Percentiles rank a stretch among this genome's conserved stretches.
phyloP scores from a whole-genome alignment of 176 grass and related monocot genomes.

The Alloteropsis semialata region DNA sequence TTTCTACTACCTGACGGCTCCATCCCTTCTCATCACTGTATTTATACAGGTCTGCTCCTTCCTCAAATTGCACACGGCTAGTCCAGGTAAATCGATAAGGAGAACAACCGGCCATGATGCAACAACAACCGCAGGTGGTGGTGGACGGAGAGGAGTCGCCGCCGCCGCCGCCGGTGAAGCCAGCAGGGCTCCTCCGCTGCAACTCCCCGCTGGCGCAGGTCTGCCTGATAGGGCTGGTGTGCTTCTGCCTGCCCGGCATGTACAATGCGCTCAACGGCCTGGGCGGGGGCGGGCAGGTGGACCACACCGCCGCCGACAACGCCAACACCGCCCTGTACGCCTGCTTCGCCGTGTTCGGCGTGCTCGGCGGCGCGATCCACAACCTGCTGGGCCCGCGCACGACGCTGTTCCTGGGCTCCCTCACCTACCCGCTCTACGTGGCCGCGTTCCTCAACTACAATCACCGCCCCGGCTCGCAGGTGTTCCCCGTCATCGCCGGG shows the following conservation, averaged over 20 bases:
- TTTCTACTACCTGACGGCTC: too few relatives aligned
- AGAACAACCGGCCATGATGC: too few relatives aligned
- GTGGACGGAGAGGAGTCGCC: not conserved
- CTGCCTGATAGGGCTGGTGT: slow-evolving; percentile 63
- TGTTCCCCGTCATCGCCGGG: slow-evolving; percentile 63
- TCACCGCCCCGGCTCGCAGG: slow-evolving; percentile 40
- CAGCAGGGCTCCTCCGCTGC: slow-evolving; percentile 24
- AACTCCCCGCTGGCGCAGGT: slow-evolving; percentile 91
- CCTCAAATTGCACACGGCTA: too few relatives aligned
- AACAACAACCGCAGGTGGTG: not conserved
- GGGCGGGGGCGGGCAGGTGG: slow-evolving; percentile 80
- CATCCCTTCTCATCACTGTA: too few relatives aligned
- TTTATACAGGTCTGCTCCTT: too few relatives aligned
- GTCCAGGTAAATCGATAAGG: too few relatives aligned
- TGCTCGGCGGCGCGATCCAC: slow-evolving; percentile 73
- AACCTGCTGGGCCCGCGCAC: slow-evolving; percentile 81
- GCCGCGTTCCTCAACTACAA: slow-evolving; percentile 93
- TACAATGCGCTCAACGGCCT: slow-evolving; percentile 95
- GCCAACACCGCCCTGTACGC: slow-evolving; percentile 95
- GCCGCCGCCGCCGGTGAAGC: not conserved
- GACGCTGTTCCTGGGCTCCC: slow-evolving; percentile 59
- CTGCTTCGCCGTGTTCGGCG: slow-evolving; percentile 75
- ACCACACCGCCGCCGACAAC: slow-evolving; percentile 65
- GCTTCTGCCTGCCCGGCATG: slow-evolving; percentile 99
- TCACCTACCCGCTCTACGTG: slow-evolving; percentile 85